Evolutionary conservation across 2,329 filamentous ascomycete genomes (phyloP).

Genomic region (Penicillium glabrum): DNA sequence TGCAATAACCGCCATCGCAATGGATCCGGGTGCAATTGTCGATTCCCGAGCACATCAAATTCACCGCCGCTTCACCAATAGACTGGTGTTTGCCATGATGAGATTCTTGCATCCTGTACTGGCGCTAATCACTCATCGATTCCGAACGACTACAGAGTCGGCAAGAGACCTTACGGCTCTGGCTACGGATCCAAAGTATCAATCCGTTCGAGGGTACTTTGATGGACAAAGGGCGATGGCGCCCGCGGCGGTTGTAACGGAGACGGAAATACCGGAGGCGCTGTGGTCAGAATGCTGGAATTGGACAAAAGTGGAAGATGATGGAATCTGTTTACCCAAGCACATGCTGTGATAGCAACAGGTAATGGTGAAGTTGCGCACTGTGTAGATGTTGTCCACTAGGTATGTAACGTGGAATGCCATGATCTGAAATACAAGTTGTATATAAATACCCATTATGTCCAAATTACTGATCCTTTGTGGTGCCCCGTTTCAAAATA

Average conservation of each 20-base stretch:
- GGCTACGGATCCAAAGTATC: background rate
- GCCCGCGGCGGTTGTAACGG: background rate
- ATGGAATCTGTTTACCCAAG: background rate
- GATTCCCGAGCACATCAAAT: constrained; percentile 7
- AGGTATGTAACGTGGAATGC: no score
- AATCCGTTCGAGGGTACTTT: background rate
- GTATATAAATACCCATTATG: no score
- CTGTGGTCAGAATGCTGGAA: background rate
- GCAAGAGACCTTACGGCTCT: background rate
- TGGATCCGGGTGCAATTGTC: constrained; percentile 8
- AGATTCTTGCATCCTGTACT: background rate
- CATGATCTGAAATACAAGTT: no score
- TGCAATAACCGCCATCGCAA: constrained; percentile 7
- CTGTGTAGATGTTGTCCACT: no score
- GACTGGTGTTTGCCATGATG: background rate
- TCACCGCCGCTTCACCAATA: background rate
- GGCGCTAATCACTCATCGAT: background rate
- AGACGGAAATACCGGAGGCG: background rate
- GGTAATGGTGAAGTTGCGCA: background rate
- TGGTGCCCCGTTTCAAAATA: no score
- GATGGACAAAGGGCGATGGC: background rate
- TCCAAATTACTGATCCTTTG: no score
- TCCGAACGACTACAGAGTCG: background rate
- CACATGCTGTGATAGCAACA: background rate
- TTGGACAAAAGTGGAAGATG: background rate